Conservation (phyloP, 768 basidiomycete genomes). For the Auriscalpium microsporum region DNA sequence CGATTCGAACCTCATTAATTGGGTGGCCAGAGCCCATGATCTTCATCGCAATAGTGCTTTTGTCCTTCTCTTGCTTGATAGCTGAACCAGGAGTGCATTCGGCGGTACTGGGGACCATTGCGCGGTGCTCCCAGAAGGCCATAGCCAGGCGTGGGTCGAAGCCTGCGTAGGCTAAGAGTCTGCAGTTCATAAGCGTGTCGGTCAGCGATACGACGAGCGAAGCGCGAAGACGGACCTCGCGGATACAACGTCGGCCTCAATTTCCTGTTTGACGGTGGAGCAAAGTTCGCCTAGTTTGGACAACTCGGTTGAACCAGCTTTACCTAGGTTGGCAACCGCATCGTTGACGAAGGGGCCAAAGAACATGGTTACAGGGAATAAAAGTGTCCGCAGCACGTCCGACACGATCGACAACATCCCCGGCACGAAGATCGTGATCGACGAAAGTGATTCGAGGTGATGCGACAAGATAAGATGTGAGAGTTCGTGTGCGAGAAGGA, state of each 20-base stretch:
- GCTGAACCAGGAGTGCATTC: constrained; percentile 37
- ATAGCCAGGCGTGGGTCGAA: constrained; percentile 82
- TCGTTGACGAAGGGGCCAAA: constrained; percentile 96
- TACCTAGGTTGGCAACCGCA: constrained; percentile 75
- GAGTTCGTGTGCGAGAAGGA: constrained; percentile 89
- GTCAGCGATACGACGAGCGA: constrained; percentile 1
- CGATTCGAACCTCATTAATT: constrained; percentile 53
- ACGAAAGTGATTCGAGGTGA: constrained; percentile 87
- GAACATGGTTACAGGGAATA: constrained; percentile 86
- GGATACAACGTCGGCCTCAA: constrained; percentile 89
- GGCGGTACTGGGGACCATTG: constrained; percentile 25
- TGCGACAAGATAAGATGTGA: constrained; percentile 86
- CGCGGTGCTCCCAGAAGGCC: constrained; percentile 70
- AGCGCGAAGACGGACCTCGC: constrained; percentile 44
- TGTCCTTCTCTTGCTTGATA: constrained; percentile 13
- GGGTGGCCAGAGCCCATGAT: constrained; percentile 62
- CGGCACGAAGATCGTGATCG: constrained; percentile 73
- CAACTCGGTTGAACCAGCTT: constrained; percentile 69
- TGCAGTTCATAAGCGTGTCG: constrained; percentile 20
- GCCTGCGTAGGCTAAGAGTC: constrained; percentile 86
- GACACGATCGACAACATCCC: constrained; percentile 67
- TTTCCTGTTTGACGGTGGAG: constrained; percentile 75
- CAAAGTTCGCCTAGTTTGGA: constrained; percentile 65
- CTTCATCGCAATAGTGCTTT: constrained; percentile 25
- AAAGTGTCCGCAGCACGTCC: constrained; percentile 66